Evolutionary conservation across 2,329 filamentous ascomycete species (phyloP).

Genomic region (Fusarium falciforme): DNA sequence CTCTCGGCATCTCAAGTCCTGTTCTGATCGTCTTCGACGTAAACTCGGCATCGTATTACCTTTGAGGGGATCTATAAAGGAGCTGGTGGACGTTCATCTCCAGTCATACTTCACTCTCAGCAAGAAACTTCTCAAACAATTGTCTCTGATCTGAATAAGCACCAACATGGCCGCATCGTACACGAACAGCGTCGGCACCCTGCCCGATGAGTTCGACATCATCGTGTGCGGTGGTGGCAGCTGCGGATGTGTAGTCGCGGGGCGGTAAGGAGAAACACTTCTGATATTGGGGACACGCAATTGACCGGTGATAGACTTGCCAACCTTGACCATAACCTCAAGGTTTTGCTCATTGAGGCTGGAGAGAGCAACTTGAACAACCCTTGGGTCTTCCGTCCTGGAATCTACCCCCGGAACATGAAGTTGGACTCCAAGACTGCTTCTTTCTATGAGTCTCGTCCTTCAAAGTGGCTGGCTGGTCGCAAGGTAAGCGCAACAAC

Average conservation of each 20-base stretch:
- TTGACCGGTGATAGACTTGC: slow-evolving; percentile 64
- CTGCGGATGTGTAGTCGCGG: slow-evolving; percentile 69
- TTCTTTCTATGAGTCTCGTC: slow-evolving; percentile 82
- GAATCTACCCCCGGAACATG: slow-evolving; percentile 84
- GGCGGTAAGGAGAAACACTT: slow-evolving; percentile 28
- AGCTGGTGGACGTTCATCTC: not conserved
- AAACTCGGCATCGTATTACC: not conserved
- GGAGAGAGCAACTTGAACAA: slow-evolving; percentile 82
- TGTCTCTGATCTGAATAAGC: slow-evolving; percentile 1
- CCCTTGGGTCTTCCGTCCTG: slow-evolving; percentile 80
- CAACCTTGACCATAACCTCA: slow-evolving; percentile 80
- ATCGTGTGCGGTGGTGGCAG: slow-evolving; percentile 83
- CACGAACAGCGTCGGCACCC: slow-evolving; percentile 30
- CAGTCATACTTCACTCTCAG: not conserved
- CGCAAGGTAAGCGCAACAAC: slow-evolving; percentile 51
- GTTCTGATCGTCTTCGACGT: slow-evolving; percentile 1
- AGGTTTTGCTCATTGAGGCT: slow-evolving; percentile 76
- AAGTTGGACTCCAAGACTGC: slow-evolving; percentile 83
- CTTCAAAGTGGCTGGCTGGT: slow-evolving; percentile 78
- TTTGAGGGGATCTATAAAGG: slow-evolving; percentile 22
- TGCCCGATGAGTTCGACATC: slow-evolving; percentile 84
- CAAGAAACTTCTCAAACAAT: not conserved
- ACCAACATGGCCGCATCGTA: slow-evolving; percentile 36
- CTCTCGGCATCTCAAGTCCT: slow-evolving; percentile 35
- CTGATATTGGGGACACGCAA: not conserved